These are phyloP conservation scores for Craspedostauros australis DNA, from an alignment of 108 stramenopile genomes.

Conservation along the genomic window DNA sequence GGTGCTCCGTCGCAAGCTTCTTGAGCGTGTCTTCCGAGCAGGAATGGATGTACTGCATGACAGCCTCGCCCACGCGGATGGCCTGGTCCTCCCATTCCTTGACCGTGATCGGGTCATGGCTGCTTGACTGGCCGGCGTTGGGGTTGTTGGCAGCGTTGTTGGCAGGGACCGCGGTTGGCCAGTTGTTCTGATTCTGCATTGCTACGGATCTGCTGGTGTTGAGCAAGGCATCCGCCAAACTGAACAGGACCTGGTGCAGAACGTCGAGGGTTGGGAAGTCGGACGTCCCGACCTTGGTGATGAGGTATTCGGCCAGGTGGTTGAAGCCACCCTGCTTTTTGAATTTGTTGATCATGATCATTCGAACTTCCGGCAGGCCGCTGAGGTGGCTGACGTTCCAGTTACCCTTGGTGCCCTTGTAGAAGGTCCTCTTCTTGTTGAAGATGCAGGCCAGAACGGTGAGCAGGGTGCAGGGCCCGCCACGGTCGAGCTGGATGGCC, in stretches of 20 bases:
- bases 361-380: slow-evolving; percentile 56
- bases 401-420: slow-evolving; percentile 56
- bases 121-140: background rate
- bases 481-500: slow-evolving; percentile 34
- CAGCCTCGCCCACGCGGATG: slow-evolving; percentile 40
- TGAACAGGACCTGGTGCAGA: slow-evolving; percentile 24
- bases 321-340: slow-evolving; percentile 42
- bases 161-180: background rate
- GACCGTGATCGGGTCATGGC: too few relatives aligned
- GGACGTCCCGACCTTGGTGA: slow-evolving; percentile 21
- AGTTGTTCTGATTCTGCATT: slow-evolving; percentile 2
- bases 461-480: slow-evolving; percentile 26
- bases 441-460: slow-evolving; percentile 55
- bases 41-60: slow-evolving; percentile 47
- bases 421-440: slow-evolving; percentile 67
- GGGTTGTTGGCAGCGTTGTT: background rate
- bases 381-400: slow-evolving; percentile 42
- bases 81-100: slow-evolving; percentile 38
- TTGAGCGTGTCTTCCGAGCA: slow-evolving; percentile 56
- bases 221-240: slow-evolving; percentile 16
- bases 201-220: slow-evolving; percentile 13
- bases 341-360: slow-evolving; percentile 58
- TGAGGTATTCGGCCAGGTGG: slow-evolving; percentile 43
- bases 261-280: slow-evolving; percentile 34
- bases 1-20: slow-evolving; percentile 43